These are phyloP conservation scores for Beauveria bassiana DNA, from an alignment of 2,329 filamentous ascomycete genomes.

Conservation along the genomic window DNA sequence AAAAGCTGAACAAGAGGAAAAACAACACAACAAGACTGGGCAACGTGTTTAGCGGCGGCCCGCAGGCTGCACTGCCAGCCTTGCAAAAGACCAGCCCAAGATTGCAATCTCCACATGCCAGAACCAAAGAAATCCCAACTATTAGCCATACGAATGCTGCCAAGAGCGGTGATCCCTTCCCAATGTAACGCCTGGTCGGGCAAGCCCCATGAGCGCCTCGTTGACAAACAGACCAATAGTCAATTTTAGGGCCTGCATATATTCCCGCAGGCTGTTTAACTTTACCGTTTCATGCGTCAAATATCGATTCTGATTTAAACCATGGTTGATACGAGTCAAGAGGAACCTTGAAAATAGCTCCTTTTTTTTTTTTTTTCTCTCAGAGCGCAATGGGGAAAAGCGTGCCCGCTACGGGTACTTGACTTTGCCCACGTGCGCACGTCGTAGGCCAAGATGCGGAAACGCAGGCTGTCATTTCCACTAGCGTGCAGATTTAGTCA, in stretches of 20 bases:
- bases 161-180: conserved; percentile 1
- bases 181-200: background rate
- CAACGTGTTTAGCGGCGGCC: background rate
- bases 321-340: background rate
- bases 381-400: background rate
- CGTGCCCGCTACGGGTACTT: background rate
- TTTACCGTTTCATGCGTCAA: background rate
- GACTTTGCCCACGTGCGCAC: background rate
- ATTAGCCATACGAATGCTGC: background rate
- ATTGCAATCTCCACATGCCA: conserved; percentile 5
- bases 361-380: background rate
- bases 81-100: conserved; percentile 1
- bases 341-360: background rate
- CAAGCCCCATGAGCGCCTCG: background rate
- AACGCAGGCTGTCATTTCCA: background rate
- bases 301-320: background rate
- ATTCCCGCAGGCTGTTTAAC: background rate
- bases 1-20: background rate
- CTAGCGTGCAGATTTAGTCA: background rate
- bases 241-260: background rate
- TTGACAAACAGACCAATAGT: background rate
- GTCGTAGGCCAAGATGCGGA: background rate
- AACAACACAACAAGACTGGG: background rate
- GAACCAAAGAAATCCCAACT: background rate
- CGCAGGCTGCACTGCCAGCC: background rate